phyloP scores from a whole-genome alignment of 2,329 filamentous ascomycete genomes.

The Talaromyces sp. region DNA sequence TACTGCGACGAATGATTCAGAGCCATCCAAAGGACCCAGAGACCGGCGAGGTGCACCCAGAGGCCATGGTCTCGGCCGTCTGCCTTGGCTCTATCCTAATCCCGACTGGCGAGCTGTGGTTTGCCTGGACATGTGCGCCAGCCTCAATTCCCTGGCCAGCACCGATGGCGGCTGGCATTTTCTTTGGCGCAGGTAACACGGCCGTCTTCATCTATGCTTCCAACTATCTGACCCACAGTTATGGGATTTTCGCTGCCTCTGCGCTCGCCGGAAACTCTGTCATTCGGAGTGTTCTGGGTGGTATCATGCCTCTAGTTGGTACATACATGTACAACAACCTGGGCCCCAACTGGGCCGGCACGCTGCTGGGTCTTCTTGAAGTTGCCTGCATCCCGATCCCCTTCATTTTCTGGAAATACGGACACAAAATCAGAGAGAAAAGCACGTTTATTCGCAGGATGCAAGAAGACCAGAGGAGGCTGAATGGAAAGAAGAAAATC shows the following conservation, averaged over 20 bases:
- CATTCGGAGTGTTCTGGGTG: constrained; percentile 67
- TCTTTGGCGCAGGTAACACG: constrained; percentile 72
- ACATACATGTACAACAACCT: constrained; percentile 64
- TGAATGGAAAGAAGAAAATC: constrained; percentile 37
- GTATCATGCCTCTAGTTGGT: constrained; percentile 69
- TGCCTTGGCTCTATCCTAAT: constrained; percentile 70
- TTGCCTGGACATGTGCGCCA: constrained; percentile 82
- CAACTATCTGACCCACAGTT: constrained; percentile 74
- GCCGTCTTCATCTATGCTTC: constrained; percentile 75
- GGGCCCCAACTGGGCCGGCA: constrained; percentile 73
- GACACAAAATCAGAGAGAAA: constrained; percentile 52
- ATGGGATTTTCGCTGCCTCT: constrained; percentile 75
- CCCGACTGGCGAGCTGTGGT: constrained; percentile 75
- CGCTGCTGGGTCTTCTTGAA: constrained; percentile 67
- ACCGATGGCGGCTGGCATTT: constrained; percentile 71
- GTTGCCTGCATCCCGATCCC: constrained; percentile 72
- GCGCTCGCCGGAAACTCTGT: constrained; percentile 77
- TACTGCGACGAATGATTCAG: constrained; percentile 74
- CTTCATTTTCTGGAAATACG: constrained; percentile 66
- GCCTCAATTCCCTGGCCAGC: constrained; percentile 73
- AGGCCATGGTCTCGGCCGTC: constrained; percentile 75
- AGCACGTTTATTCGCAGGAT: constrained; percentile 53
- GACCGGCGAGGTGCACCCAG: constrained; percentile 68
- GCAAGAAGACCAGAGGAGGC: constrained; percentile 46
- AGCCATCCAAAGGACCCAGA: constrained; percentile 66